These are phyloP conservation scores for Macrocystidia cucumis DNA, from an alignment of 1,284 basidiomycete genomes.

Conservation along the genomic window DNA sequence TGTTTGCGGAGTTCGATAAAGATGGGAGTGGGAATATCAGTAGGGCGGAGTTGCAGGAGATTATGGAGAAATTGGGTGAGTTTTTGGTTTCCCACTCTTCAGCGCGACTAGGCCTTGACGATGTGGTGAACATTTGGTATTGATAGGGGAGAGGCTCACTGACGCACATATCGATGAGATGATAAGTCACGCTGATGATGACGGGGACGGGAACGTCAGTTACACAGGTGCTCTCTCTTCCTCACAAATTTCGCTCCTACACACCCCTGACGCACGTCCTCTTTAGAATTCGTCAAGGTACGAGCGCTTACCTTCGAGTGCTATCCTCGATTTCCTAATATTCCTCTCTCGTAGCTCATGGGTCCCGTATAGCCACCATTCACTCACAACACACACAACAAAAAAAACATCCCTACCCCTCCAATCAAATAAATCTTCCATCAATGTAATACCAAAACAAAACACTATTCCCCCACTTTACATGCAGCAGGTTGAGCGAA, in stretches of 20 bases:
- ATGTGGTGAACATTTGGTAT: neutral
- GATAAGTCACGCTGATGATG: slow-evolving; percentile 3
- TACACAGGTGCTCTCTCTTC: slow-evolving; percentile 4
- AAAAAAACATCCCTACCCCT: no score
- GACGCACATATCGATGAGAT: slow-evolving; percentile 3
- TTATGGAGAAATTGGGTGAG: slow-evolving; percentile 19
- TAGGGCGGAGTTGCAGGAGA: slow-evolving; percentile 50
- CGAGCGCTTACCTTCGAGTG: no score
- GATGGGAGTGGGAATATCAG: slow-evolving; percentile 75
- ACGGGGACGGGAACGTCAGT: slow-evolving; percentile 4
- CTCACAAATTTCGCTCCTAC: no score
- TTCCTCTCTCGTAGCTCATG: no score
- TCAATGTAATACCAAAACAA: no score
- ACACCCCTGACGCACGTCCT: no score
- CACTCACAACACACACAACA: no score
- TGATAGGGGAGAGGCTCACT: slow-evolving; percentile 1
- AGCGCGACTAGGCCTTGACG: no score
- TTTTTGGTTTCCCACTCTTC: no score
- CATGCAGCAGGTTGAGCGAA: slow-evolving; percentile 28
- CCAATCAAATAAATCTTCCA: no score
- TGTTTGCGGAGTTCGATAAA: slow-evolving; percentile 75
- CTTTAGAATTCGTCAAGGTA: slow-evolving; percentile 66
- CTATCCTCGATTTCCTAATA: no score
- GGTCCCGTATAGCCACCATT: no score
- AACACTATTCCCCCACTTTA: slow-evolving; percentile 28